Evolutionary conservation across 306 rosid species (phyloP).

Genomic region (Alnus glutinosa): DNA sequence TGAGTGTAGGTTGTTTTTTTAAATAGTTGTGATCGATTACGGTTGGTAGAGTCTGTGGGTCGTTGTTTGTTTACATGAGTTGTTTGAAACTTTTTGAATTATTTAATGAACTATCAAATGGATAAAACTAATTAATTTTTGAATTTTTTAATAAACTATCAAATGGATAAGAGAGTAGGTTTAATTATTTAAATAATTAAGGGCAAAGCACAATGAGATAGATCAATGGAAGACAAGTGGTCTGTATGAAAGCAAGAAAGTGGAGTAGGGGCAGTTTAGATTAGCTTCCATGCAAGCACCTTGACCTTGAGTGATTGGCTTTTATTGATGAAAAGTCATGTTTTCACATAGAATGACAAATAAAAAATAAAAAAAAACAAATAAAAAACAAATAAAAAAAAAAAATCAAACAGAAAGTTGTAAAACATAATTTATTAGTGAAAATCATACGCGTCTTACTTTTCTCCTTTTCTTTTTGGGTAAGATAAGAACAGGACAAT

Average conservation of each 20-base stretch:
- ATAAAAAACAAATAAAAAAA: background rate
- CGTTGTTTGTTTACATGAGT: background rate
- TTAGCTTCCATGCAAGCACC: background rate
- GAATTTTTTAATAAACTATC: background rate
- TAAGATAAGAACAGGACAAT: no score
- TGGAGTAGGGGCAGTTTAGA: background rate
- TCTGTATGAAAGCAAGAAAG: constrained; percentile 8
- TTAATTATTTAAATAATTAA: background rate
- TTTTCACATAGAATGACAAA: no score
- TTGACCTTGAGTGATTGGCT: background rate
- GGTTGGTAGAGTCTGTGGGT: constrained; percentile 6
- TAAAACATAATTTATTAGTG: background rate
- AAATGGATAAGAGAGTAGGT: background rate
- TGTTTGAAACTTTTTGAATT: constrained; percentile 2
- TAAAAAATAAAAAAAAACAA: background rate
- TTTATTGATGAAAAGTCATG: background rate
- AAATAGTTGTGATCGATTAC: background rate
- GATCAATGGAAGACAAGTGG: background rate
- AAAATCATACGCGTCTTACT: background rate
- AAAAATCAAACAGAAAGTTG: background rate
- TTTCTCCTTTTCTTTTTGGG: no score
- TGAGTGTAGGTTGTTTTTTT: constrained; percentile 1
- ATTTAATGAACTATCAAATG: background rate
- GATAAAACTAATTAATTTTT: background rate
- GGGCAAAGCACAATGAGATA: background rate